These are phyloP conservation scores for Phytophthora citrophthora DNA, from an alignment of 352 stramenopile species.

Conservation along the genomic window DNA sequence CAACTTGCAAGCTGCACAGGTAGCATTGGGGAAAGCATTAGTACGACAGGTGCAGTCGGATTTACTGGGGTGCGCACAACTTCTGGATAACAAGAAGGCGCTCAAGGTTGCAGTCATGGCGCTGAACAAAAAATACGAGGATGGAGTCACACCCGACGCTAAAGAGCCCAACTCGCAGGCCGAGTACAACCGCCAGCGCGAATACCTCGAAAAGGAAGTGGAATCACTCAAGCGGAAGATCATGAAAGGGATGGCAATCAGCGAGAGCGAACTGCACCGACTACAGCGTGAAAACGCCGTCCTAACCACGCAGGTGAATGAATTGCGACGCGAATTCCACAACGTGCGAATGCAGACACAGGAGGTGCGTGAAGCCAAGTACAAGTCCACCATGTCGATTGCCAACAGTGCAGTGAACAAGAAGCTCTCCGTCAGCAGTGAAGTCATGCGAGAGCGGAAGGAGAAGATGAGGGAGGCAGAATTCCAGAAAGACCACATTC, in stretches of 20 bases:
- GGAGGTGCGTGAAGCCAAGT: constrained; percentile 60
- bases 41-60: constrained; percentile 84
- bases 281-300: constrained; percentile 85
- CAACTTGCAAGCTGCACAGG: constrained; percentile 68
- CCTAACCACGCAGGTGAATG: constrained; percentile 84
- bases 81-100: constrained; percentile 80
- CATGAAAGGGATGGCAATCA: constrained; percentile 88
- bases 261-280: constrained; percentile 79
- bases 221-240: constrained; percentile 92
- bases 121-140: constrained; percentile 89
- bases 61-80: constrained; percentile 70
- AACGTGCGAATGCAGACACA: constrained; percentile 77
- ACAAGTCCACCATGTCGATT: constrained; percentile 30
- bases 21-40: constrained; percentile 67
- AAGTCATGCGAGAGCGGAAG: constrained; percentile 29
- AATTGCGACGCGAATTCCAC: constrained; percentile 83
- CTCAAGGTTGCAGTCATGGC: constrained; percentile 82
- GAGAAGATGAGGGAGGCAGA: constrained; percentile 73
- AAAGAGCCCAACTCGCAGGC: constrained; percentile 91
- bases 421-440: constrained; percentile 19
- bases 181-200: constrained; percentile 91
- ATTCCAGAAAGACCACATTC: constrained; percentile 75
- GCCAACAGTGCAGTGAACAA: constrained; percentile 30
- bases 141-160: constrained; percentile 66
- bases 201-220: constrained; percentile 93